Percentiles rank a stretch among this genome's conserved stretches.
Evolutionary conservation across 768 basidiomycete species (phyloP).

Genomic region (Lentinula detonsa): DNA sequence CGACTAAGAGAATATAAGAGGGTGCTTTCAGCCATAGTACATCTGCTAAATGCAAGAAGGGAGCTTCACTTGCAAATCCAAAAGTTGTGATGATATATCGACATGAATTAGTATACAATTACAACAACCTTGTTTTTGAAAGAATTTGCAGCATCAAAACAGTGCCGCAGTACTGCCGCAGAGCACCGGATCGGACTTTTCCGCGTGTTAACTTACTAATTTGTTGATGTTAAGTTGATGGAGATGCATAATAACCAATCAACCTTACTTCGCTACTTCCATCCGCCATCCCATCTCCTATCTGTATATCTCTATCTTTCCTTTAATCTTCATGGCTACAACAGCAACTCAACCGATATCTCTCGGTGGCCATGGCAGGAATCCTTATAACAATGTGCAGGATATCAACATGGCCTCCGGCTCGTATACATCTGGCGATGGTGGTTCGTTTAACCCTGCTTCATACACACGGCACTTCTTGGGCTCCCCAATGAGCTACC

Average conservation of each 20-base stretch:
- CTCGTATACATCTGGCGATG: constrained; percentile 39
- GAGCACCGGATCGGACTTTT: background rate
- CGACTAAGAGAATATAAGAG: background rate
- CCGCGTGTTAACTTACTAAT: background rate
- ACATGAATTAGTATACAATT: too few relatives aligned
- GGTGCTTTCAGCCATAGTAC: too few relatives aligned
- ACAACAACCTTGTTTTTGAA: too few relatives aligned
- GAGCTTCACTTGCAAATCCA: too few relatives aligned
- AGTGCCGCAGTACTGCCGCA: background rate
- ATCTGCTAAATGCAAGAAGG: too few relatives aligned
- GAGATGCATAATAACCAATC: background rate
- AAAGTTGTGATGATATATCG: too few relatives aligned
- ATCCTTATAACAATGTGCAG: constrained; percentile 6
- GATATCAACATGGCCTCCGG: constrained; percentile 35
- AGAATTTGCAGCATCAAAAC: too few relatives aligned
- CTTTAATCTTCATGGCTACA: constrained; percentile 1
- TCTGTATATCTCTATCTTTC: constrained; percentile 5
- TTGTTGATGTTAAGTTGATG: background rate
- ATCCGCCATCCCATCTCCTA: background rate
- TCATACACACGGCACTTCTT: constrained; percentile 65
- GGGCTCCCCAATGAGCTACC: constrained; percentile 70
- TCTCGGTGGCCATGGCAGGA: constrained; percentile 18
- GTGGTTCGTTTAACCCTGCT: constrained; percentile 54
- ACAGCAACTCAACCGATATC: constrained; percentile 35
- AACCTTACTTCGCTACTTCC: constrained; percentile 1